Percentiles rank a stretch among this genome's conserved stretches.
Evolutionary conservation across 331 rosid species (phyloP).

Genomic region (Quercus phellos): DNA sequence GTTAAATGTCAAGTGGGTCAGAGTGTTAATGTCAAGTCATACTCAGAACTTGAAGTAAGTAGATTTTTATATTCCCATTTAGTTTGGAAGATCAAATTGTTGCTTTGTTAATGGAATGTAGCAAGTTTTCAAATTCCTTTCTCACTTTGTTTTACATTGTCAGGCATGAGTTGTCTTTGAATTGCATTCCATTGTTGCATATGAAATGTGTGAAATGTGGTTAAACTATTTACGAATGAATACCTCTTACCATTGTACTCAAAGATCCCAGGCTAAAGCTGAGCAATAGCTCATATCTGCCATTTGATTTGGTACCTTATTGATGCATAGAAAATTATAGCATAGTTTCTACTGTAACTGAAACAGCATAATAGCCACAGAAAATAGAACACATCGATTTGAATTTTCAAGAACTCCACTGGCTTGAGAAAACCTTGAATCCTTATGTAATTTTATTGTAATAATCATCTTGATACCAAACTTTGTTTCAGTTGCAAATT

Average conservation of each 20-base stretch:
- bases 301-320: background rate
- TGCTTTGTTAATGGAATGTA: background rate
- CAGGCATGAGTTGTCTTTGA: background rate
- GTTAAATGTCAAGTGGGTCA: slow-evolving; percentile 84
- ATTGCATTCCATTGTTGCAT: background rate
- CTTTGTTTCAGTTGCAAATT: too few relatives aligned
- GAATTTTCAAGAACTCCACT: too few relatives aligned
- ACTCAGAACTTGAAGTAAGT: slow-evolving; percentile 91
- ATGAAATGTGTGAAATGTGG: background rate
- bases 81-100: background rate
- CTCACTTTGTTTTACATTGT: background rate
- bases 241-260: background rate
- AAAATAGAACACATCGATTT: too few relatives aligned
- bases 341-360: background rate
- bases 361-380: too few relatives aligned
- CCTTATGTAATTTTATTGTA: too few relatives aligned
- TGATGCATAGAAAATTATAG: background rate
- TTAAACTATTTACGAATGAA: background rate
- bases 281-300: background rate
- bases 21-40: slow-evolving; percentile 57
- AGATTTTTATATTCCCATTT: slow-evolving; percentile 9
- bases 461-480: too few relatives aligned
- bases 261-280: background rate
- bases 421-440: too few relatives aligned
- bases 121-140: background rate